phyloP scores from a whole-genome alignment of 2,329 filamentous ascomycete genomes.

The Leptodontidium sp. region DNA sequence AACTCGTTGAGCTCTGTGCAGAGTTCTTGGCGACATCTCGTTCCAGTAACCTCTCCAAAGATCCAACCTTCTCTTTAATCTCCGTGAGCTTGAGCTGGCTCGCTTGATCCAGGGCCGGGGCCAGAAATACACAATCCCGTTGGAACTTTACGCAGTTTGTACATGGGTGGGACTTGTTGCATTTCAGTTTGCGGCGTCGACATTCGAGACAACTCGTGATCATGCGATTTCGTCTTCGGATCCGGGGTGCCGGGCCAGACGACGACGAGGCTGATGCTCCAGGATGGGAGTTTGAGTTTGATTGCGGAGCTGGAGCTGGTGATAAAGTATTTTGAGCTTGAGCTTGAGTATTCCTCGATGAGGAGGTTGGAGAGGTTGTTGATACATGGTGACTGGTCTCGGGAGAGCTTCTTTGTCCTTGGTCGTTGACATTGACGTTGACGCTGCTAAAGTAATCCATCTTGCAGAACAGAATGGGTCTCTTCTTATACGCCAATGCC shows the following conservation, averaged over 20 bases:
- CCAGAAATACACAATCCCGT: conserved; percentile 55
- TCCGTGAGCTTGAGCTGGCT: conserved; percentile 75
- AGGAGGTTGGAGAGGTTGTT: conserved; percentile 14
- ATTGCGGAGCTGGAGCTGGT: background rate
- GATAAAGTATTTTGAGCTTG: background rate
- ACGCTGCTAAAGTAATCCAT: conserved; percentile 37
- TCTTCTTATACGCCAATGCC: background rate
- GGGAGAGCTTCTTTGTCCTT: conserved; percentile 17
- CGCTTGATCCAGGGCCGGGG: conserved; percentile 65
- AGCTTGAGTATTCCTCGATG: background rate
- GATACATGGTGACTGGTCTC: conserved; percentile 13
- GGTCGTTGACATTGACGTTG: conserved; percentile 18
- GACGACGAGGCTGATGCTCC: conserved; percentile 24
- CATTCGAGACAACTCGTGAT: conserved; percentile 76
- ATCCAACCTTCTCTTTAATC: conserved; percentile 81
- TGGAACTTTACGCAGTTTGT: conserved; percentile 52
- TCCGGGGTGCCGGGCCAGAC: conserved; percentile 36
- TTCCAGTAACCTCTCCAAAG: conserved; percentile 74
- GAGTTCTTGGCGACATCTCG: conserved; percentile 66
- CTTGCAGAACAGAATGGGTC: background rate
- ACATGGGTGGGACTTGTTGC: conserved; percentile 77
- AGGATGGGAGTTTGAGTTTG: background rate
- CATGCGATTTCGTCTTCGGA: conserved; percentile 65
- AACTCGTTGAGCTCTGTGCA: conserved; percentile 24
- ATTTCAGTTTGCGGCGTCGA: conserved; percentile 79